Conservation (phyloP, 345 rosid genomes). For the Salix exigua region DNA sequence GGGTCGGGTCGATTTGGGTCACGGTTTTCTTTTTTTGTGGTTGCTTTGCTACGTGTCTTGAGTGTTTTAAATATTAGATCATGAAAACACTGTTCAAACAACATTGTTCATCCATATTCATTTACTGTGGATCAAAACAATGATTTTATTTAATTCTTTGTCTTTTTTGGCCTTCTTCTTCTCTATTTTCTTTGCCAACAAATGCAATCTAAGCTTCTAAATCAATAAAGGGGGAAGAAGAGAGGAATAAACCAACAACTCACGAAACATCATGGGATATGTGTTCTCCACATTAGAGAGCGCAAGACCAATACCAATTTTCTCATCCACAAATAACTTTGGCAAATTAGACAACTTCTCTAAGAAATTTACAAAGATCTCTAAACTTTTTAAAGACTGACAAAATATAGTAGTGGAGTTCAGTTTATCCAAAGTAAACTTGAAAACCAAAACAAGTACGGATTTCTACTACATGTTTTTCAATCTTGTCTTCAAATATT, state of each 20-base stretch:
- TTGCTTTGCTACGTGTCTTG: too few relatives aligned
- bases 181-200: too few relatives aligned
- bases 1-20: too few relatives aligned
- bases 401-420: slow-evolving; percentile 60
- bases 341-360: slow-evolving; percentile 42
- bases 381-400: slow-evolving; percentile 44
- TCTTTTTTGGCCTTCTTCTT: too few relatives aligned
- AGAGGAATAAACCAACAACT: slow-evolving; percentile 18
- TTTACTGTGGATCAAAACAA: too few relatives aligned
- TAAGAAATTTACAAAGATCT: slow-evolving; percentile 43
- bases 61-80: too few relatives aligned
- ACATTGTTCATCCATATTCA: too few relatives aligned
- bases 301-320: slow-evolving; percentile 65
- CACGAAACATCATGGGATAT: slow-evolving; percentile 49
- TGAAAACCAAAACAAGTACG: slow-evolving; percentile 47
- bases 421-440: slow-evolving; percentile 45
- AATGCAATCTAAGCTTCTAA: background rate
- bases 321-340: slow-evolving; percentile 55
- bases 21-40: too few relatives aligned
- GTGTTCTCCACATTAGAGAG: slow-evolving; percentile 53
- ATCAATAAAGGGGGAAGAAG: background rate
- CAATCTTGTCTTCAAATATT: slow-evolving; percentile 41
- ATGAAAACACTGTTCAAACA: too few relatives aligned
- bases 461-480: slow-evolving; percentile 42
- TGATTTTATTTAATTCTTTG: too few relatives aligned